Evolutionary conservation across 2,329 filamentous ascomycete genomes (phyloP), one percentile per base, ranked within the genome.

Genomic region (Fonsecaea erecta): DNA sequence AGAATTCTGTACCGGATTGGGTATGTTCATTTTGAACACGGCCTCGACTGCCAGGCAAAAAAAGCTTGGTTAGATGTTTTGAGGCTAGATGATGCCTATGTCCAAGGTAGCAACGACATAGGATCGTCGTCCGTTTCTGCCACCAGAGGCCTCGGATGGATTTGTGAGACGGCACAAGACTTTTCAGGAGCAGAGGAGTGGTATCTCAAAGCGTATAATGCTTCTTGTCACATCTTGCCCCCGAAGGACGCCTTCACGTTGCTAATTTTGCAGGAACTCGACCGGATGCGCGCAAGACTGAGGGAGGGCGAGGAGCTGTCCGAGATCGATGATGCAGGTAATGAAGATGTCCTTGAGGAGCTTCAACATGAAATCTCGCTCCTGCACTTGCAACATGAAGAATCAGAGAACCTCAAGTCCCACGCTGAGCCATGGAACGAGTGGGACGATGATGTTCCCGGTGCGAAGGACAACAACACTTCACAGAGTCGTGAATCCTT

Each of bases 141-240:
- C 16, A 28, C 54, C 18, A 1, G 9, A 0, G 2, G 0, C 9
- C 58, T 61, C 21, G 48, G 48, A 24, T 18, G 1, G 58, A 43
- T 61, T 28, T 54, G 34, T 24, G 59, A 54, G 18, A 6, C 5
- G 11, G n/a, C 14, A 3, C 7, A 43, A 46, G 59, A 61, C 32
- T 12, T 34, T 9, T 46, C 48, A 12, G 60, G 18, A 6, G 52
- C 60, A 28, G 37, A 43, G 37, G 43, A 37, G 37, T 56, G 60
- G 60, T 63, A 11, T 35, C 9, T 18, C 26, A 35, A 57, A 51
- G 60, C 60, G 7, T 57, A 63, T 37, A 37, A 51, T 14, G 18
- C 16, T 16, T 16, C 14, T 30, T 40, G 43, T 30, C 2, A n/a
- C 8, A 5, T 3, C 2, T 12, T 3, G 2, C 9, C 30, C 57